Base-by-base conservation (phyloP, 805 yeast genomes). In the Teunomyces tritomae region DNA sequence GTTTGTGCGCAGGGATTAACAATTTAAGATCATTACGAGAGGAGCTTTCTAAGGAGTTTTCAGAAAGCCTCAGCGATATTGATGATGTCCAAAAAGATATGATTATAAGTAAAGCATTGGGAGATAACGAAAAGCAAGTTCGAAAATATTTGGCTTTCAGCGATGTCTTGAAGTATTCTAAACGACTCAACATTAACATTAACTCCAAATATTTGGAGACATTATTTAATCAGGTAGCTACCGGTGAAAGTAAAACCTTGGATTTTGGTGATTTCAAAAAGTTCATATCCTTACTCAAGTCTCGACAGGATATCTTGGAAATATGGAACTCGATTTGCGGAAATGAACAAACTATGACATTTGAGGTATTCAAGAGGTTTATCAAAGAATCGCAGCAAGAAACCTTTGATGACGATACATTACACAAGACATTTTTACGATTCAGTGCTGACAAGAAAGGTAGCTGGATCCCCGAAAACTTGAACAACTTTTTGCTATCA, bases 251-350 rank as follows among this genome's bases (percentile, higher is more conserved):
- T 2, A 44, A 53, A 17, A 75, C 75, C 26, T 67, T 92, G 17
- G 77, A 79, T 51, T 90, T 89, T 57, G 75, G 74, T 2, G 89
- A 88, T 53, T 92, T 92, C 64, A 85, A 87, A 59, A 61, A 63
- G 16, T 89, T 91, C 65, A 95, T 92, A 2, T 75, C 79, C 39
- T 64, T 79, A 3, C 66, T 92, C 39, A 86, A 89, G 55, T 66
- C 67, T 35, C 74, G 97, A 47, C 68, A 73, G 5, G 98, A 91
- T 49, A 66, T 91, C 2, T 54, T 53, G 0, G 53, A 45, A 0
- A 70, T 90, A 2, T 87, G 84, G 76, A 57, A 69, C 1, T 41
- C 54, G 0, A 20, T 71, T 7, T 63, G 74, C 2, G 55, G 56
- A 2, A 46, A 52, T 16, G 40, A 44, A 28, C 43, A 37, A 10